A percentile compares a stretch with the other conserved stretches of the same genome.
phyloP scores from a whole-genome alignment of 1,284 basidiomycete genomes.

The Mycena citricolor region DNA sequence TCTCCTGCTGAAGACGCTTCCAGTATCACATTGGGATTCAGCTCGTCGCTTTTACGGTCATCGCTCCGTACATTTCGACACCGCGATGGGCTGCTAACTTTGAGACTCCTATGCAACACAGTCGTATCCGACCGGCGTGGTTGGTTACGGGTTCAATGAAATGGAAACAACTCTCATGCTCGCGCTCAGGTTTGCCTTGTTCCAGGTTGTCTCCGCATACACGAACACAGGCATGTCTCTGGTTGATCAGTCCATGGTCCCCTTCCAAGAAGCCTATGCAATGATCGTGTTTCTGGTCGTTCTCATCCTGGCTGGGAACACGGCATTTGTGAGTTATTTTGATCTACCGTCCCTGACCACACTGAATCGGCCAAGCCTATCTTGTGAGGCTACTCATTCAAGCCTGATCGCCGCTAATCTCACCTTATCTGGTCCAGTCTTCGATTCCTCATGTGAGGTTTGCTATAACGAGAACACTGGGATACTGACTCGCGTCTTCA shows the following conservation, averaged over 20 bases:
- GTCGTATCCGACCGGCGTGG: constrained; percentile 61
- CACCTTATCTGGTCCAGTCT: constrained; percentile 39
- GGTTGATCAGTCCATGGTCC: constrained; percentile 87
- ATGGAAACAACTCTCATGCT: too few relatives aligned
- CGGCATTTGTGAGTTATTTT: constrained; percentile 76
- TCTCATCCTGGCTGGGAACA: constrained; percentile 87
- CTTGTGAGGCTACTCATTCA: constrained; percentile 49
- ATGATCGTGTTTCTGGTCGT: constrained; percentile 70
- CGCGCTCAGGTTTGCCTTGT: constrained; percentile 76
- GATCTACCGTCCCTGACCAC: neutral
- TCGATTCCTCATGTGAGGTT: constrained; percentile 63
- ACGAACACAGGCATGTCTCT: constrained; percentile 90
- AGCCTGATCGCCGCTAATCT: too few relatives aligned
- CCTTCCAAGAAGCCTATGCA: constrained; percentile 84
- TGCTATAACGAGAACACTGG: too few relatives aligned
- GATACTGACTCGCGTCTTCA: too few relatives aligned
- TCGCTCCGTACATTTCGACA: constrained; percentile 75
- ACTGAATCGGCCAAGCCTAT: constrained; percentile 56
- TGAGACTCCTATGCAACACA: constrained; percentile 51
- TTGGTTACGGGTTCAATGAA: constrained; percentile 26
- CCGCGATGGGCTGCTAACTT: constrained; percentile 56
- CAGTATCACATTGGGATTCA: constrained; percentile 78
- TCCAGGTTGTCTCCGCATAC: constrained; percentile 85
- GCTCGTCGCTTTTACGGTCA: constrained; percentile 65
- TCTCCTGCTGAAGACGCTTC: constrained; percentile 24